Base-by-base conservation (phyloP, 2,329 filamentous ascomycete genomes). In the Colletotrichum liaoningense region DNA sequence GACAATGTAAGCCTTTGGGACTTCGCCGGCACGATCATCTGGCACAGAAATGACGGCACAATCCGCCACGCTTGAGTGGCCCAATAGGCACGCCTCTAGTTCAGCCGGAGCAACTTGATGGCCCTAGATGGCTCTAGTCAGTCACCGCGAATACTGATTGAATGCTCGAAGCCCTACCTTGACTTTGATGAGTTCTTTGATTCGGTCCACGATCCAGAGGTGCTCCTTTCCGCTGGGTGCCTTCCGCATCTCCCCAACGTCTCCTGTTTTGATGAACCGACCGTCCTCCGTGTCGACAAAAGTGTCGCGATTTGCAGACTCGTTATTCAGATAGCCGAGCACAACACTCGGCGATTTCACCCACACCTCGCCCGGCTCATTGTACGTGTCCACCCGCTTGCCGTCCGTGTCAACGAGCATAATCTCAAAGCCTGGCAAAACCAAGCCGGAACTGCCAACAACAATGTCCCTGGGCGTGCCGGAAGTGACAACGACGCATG, bases 251-350 rank as follows among this genome's bases (percentile, higher is more conserved):
- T 95, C 85, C 0, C 92, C 93, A 79, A 95, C 93, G 77, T 97
- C 94, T 5, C 95, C 95, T 0, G 95, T 98, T 52, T 89, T 90
- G 87, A 97, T 91, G 90, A 94, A 96, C 74, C 91, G 83, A 8
- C 91, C 91, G 7, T 46, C 3, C 8, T 46, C 42, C 7, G 42
- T 46, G 16, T 46, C 7, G 19, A 46, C 19, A 19, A 46, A 46
- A 46, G 42, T 46, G 6, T 46, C 42, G 42, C 42, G 42, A 8
- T 46, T 46, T 46, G 42, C 42, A n/a, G 42, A n/a, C 16, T 72
- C 59, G 14, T 74, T 72, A 24, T 73, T 62, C 28, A 57, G 62
- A 35, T 74, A 74, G 6, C 70, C 72, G 26, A 74, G 63, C 30
- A 69, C 54, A 2, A 74, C 46, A 12, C 65, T 63, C 3, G 72